Conservation (phyloP, 768 basidiomycete species). For the Suillus placidus region DNA sequence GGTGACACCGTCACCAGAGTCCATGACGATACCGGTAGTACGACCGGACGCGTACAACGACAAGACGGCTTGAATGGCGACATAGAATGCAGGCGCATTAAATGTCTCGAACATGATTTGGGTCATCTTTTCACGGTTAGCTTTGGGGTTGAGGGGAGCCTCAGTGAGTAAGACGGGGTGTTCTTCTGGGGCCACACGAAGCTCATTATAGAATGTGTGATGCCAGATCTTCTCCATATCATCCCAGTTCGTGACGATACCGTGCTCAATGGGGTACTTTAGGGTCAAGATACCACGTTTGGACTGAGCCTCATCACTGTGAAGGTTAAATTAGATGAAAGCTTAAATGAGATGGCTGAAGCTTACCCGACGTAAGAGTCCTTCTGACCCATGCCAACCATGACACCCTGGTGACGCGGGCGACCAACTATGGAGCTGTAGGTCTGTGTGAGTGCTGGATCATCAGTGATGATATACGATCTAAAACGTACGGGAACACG, state of each 20-base stretch:
- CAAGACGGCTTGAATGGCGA: constrained; percentile 73
- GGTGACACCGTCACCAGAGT: constrained; percentile 95
- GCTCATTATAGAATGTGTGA: constrained; percentile 90
- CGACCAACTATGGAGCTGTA: constrained; percentile 89
- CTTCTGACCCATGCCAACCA: constrained; percentile 97
- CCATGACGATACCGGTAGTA: constrained; percentile 92
- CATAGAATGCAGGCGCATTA: constrained; percentile 76
- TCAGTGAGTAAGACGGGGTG: constrained; percentile 74
- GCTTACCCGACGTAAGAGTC: constrained; percentile 91
- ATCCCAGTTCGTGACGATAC: constrained; percentile 98
- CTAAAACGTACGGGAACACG: constrained; percentile 85
- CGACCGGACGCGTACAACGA: constrained; percentile 91
- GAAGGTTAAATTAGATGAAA: constrained; percentile 14
- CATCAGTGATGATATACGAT: constrained; percentile 10
- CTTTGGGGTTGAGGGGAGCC: constrained; percentile 73
- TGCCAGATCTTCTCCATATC: constrained; percentile 99
- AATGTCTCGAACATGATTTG: constrained; percentile 84
- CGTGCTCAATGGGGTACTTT: constrained; percentile 94
- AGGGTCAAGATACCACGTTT: constrained; percentile 94
- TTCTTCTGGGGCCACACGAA: constrained; percentile 77
- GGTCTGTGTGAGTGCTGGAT: constrained; percentile 5
- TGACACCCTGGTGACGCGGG: constrained; percentile 92
- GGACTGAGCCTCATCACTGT: constrained; percentile 87
- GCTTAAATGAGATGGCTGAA: constrained; percentile 8
- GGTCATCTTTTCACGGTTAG: constrained; percentile 75